These are phyloP conservation scores for Globisporangium nagaii DNA, from an alignment of 352 stramenopile genomes.

Conservation along the genomic window DNA sequence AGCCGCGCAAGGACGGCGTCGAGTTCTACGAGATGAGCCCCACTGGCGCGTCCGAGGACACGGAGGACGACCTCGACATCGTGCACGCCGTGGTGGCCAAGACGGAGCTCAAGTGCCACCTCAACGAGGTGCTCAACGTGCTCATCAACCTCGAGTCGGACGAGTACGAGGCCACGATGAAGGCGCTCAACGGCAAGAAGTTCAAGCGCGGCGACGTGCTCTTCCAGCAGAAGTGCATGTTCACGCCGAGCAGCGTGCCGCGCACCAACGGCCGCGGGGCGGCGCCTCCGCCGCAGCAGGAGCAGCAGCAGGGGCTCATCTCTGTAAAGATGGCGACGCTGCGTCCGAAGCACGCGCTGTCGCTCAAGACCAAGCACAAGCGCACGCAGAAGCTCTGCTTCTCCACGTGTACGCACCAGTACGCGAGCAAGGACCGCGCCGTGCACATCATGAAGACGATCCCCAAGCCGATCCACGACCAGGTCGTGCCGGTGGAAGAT, in stretches of 20 bases:
- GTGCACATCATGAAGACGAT: constrained; percentile 59
- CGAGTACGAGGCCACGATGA: constrained; percentile 43
- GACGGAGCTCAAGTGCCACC: constrained; percentile 42
- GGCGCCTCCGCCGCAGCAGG: constrained; percentile 1
- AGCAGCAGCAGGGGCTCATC: constrained; percentile 23
- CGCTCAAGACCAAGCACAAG: constrained; percentile 28
- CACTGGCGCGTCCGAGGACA: constrained; percentile 22
- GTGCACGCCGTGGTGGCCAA: constrained; percentile 45
- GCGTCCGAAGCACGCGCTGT: constrained; percentile 18
- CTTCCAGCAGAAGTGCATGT: constrained; percentile 33
- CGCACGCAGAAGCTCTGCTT: constrained; percentile 56
- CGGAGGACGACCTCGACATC: constrained; percentile 33
- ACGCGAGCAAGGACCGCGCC: constrained; percentile 32
- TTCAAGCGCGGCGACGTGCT: constrained; percentile 46
- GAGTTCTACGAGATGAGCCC: constrained; percentile 41
- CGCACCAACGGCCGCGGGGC: not conserved
- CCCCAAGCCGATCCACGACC: constrained; percentile 51
- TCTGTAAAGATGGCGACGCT: constrained; percentile 31
- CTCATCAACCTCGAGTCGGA: constrained; percentile 36
- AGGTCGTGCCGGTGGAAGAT: constrained; percentile 32
- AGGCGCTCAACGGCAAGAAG: constrained; percentile 36
- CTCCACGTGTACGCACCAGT: constrained; percentile 37
- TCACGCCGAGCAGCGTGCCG: constrained; percentile 8
- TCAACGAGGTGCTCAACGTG: constrained; percentile 64
- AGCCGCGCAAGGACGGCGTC: constrained; percentile 27